Conservation (phyloP, 2,329 filamentous ascomycete genomes). For the Teratosphaeria destructans region DNA sequence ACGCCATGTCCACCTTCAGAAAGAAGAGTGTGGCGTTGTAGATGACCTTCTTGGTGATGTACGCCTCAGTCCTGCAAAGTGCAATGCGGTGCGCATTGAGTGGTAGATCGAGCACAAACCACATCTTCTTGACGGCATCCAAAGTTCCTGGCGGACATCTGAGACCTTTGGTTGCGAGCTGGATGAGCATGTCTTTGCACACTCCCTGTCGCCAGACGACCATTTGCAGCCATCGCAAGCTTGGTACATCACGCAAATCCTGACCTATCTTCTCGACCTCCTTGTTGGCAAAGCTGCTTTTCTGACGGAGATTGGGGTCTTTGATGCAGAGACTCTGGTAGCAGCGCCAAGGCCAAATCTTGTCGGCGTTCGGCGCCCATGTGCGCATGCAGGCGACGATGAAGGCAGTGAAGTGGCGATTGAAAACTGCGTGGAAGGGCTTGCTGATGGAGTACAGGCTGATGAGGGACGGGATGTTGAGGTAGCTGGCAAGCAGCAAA, state of each 20-base stretch:
- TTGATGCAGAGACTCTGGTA: constrained; percentile 48
- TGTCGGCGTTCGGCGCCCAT: constrained; percentile 45
- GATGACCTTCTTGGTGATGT: constrained; percentile 53
- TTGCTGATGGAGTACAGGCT: constrained; percentile 55
- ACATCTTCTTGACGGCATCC: constrained; percentile 47
- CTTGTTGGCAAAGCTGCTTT: constrained; percentile 8
- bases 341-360: constrained; percentile 51
- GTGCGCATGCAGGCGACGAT: constrained; percentile 45
- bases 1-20: constrained; percentile 60
- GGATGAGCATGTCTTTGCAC: constrained; percentile 52
- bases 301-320: constrained; percentile 41
- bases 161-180: constrained; percentile 49
- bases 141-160: constrained; percentile 23
- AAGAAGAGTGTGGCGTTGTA: constrained; percentile 55
- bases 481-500: constrained; percentile 44
- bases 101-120: constrained; percentile 60
- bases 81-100: constrained; percentile 46
- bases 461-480: constrained; percentile 48
- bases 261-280: constrained; percentile 3
- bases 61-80: constrained; percentile 41
- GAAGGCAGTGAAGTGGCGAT: constrained; percentile 48
- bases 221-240: constrained; percentile 59
- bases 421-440: constrained; percentile 51
- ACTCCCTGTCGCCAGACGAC: constrained; percentile 48
- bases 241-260: constrained; percentile 45